Percentiles rank a stretch among this genome's conserved stretches.
These are phyloP conservation scores for Arachis monticola DNA, from an alignment of 331 rosid genomes.

Conservation along the genomic window DNA sequence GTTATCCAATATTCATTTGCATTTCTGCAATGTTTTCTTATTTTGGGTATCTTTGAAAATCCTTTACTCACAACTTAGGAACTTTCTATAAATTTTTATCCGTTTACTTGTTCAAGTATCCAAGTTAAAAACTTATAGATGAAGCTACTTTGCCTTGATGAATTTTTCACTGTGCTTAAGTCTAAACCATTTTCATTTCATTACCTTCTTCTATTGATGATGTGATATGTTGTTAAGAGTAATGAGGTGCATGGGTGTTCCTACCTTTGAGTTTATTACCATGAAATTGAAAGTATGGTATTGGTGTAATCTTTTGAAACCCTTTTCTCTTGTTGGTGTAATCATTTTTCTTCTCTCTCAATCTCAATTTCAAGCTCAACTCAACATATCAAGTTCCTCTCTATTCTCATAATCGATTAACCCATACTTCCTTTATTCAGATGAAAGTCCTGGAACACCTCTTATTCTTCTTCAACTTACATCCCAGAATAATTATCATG, in stretches of 20 bases:
- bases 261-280: conserved; percentile 33
- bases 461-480: too few relatives aligned
- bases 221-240: conserved; percentile 31
- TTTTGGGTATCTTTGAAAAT: conserved; percentile 44
- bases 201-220: conserved; percentile 37
- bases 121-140: conserved; percentile 36
- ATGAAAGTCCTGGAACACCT: too few relatives aligned
- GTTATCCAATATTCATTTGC: conserved; percentile 34
- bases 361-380: too few relatives aligned
- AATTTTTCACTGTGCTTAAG: conserved; percentile 19
- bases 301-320: conserved; percentile 45
- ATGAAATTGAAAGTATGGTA: conserved; percentile 42
- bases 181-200: conserved; percentile 16
- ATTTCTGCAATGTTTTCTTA: conserved; percentile 55
- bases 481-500: too few relatives aligned
- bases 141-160: conserved; percentile 44
- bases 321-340: conserved; percentile 38
- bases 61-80: conserved; percentile 55
- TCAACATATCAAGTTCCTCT: too few relatives aligned
- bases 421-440: too few relatives aligned
- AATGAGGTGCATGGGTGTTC: conserved; percentile 47
- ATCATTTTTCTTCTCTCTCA: too few relatives aligned
- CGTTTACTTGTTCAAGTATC: conserved; percentile 38
- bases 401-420: too few relatives aligned
- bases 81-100: conserved; percentile 23